These are phyloP conservation scores for Rosa rugosa DNA, from an alignment of 306 rosid species.

Conservation along the genomic window DNA sequence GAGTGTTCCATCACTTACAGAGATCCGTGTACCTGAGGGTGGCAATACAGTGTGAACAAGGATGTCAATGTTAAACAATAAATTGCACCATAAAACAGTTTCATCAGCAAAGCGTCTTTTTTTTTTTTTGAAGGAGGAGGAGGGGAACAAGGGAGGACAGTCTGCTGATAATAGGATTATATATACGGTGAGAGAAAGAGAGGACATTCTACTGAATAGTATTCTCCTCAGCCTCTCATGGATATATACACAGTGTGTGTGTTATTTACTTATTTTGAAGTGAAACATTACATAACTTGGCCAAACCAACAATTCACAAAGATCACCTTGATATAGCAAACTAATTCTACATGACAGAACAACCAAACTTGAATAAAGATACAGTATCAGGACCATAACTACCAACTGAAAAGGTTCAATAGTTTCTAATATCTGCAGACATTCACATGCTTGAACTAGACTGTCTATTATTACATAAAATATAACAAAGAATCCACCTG, in stretches of 20 bases:
- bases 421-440: not conserved
- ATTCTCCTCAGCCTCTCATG: not conserved
- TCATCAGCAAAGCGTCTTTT: not conserved
- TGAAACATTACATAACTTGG: not conserved
- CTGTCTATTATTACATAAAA: not conserved
- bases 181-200: not conserved
- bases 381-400: not conserved
- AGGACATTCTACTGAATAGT: not conserved
- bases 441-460: not conserved
- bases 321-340: not conserved
- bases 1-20: constrained; percentile 87
- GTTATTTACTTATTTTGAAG: not conserved
- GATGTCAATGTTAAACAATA: not conserved
- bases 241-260: not conserved
- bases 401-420: not conserved
- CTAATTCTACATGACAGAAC: not conserved
- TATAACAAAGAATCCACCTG: constrained; percentile 49
- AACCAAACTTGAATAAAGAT: not conserved
- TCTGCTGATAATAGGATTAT: not conserved
- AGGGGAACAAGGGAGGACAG: not conserved
- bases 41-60: constrained; percentile 26
- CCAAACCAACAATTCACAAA: not conserved
- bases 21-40: constrained; percentile 73
- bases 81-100: not conserved
- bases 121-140: too few relatives aligned